Base-by-base conservation (phyloP, 352 stramenopile species). In the Phytophthora meadii region DNA sequence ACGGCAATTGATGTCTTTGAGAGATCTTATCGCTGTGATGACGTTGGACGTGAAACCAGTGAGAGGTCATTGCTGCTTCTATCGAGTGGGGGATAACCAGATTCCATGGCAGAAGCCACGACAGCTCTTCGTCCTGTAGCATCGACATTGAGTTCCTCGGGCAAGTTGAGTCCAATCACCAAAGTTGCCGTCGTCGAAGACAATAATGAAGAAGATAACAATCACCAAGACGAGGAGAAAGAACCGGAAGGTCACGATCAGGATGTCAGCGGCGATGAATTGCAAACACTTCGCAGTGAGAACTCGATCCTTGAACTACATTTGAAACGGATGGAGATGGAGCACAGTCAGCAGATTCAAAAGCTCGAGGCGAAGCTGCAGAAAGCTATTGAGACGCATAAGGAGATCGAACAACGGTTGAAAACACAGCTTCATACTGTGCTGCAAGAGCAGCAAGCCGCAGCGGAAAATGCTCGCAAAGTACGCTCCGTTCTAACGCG, bases 401-500 rank as follows among this genome's bases (percentile, higher is more conserved):
- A n/a, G 22, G 44, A 62, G 47, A 49, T 63, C 2, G 69, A 77
- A n/a, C 30, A 65, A 5, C 55, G 42, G 1, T 54, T 74, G 30
- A 46, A 45, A 12, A 27, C 36, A 1, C 54, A 74, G 39, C 46
- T 77, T 14, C 27, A 64, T 3, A 44, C 30, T 36, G 51, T 73
- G 5, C 40, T 55, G 24, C 46, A 60, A 9, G 54, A 70, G 28
- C 64, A 77, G 22, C 40, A 66, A 61, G 58, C 36, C 0, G 64
- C 69, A 8, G 69, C 51, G 15, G 69, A 77, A 36, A 74, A 65
- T 46, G 64, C 64, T n/a, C 68, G 56, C 37, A 72, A 72, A 40
- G 51, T 75, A 22, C 55, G 62, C 36, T 42, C 30, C 2, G 39
- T 75, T 25, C 47, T 75, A 53, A 57, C 19, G 3, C 62, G 68